Evolutionary conservation across 176 grass and related monocot genomes (phyloP), one percentile per base, ranked within the genome.

Genomic region (Oryza meridionalis): DNA sequence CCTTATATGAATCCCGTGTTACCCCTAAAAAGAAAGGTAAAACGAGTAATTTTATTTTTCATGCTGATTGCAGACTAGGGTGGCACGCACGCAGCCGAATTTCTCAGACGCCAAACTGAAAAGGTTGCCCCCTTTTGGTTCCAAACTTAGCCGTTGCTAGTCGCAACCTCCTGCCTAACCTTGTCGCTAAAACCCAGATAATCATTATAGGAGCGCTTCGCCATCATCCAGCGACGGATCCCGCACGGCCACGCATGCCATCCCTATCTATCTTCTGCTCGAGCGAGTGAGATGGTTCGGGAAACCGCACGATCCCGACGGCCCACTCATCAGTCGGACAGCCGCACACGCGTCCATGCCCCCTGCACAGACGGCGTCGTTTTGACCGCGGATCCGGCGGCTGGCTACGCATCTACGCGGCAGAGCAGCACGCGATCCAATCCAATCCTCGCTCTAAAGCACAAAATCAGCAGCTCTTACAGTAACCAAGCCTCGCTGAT

Each of bases 201-300:
- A 81, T 31, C 29, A 31, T 43, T 43, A 42, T 65, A 82, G 53
- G 42, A 46, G 37, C 7, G 29, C 63, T 24, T 61, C 47, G 49
- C 44, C 45, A 58, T 19, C 46, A 40, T 31, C 77, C 32, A 81
- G 49, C 38, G 64, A 89, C 63, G 78, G 67, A 86, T 82, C 88
- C 78, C 33, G 67, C 73, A 61, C 73, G 58, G 81, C 44, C 16
- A 43, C 78, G 27, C 45, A 43, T 26, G 70, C 19, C 81, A 65
- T 65, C 70, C 14, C 26, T 26, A 46, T 62, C 26, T n/a, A n/a
- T n/a, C n/a, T n/a, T n/a, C n/a, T 40, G 32, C 38, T 26, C 14
- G 69, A 65, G 51, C 5, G 25, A 65, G 25, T 40, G 40, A 66
- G 59, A 49, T 6, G 21, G 25, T 21, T 16, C 53, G 37, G 51